Evolutionary conservation across 495 filamentous ascomycete genomes (phyloP).

Genomic region (Oleoguttula mirabilis): DNA sequence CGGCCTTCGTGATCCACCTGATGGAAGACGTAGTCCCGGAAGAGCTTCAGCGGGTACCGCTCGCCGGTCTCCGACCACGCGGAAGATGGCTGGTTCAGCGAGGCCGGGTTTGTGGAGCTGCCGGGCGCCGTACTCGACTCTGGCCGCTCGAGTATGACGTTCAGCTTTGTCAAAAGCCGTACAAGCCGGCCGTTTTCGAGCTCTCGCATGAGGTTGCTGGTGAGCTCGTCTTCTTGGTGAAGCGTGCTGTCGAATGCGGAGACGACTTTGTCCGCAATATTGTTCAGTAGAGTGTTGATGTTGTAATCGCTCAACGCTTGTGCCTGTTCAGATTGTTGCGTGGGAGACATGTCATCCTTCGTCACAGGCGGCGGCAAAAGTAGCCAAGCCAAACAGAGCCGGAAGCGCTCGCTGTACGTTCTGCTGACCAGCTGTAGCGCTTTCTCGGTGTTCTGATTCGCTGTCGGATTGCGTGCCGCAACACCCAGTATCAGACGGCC

Average conservation of each 20-base stretch:
- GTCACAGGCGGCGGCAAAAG: conserved; percentile 34
- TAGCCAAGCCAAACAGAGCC: conserved; percentile 67
- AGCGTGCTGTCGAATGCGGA: conserved; percentile 60
- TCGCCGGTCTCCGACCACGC: conserved; percentile 80
- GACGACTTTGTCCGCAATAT: conserved; percentile 61
- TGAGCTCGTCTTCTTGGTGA: conserved; percentile 62
- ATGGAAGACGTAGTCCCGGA: conserved; percentile 95
- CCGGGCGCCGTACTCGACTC: conserved; percentile 37
- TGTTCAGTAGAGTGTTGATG: conserved; percentile 64
- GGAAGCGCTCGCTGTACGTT: conserved; percentile 59
- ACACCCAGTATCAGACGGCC: conserved; percentile 72
- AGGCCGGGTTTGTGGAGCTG: not conserved
- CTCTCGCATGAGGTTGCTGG: conserved; percentile 58
- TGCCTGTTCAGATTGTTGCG: conserved; percentile 13
- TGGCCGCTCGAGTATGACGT: conserved; percentile 74
- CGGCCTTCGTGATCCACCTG: conserved; percentile 75
- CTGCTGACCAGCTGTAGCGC: conserved; percentile 60
- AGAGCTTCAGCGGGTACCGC: conserved; percentile 81
- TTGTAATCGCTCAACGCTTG: conserved; percentile 42
- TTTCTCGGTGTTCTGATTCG: conserved; percentile 45
- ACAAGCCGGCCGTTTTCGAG: conserved; percentile 84
- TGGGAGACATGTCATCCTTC: not conserved
- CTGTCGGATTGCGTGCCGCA: conserved; percentile 49
- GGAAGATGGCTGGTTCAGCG: conserved; percentile 7
- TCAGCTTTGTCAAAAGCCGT: conserved; percentile 72